Percentiles rank a stretch among this genome's conserved stretches.
Evolutionary conservation across 225 moss, liverwort and hornwort species (phyloP).

Genomic region (Antitrichia curtipendula): DNA sequence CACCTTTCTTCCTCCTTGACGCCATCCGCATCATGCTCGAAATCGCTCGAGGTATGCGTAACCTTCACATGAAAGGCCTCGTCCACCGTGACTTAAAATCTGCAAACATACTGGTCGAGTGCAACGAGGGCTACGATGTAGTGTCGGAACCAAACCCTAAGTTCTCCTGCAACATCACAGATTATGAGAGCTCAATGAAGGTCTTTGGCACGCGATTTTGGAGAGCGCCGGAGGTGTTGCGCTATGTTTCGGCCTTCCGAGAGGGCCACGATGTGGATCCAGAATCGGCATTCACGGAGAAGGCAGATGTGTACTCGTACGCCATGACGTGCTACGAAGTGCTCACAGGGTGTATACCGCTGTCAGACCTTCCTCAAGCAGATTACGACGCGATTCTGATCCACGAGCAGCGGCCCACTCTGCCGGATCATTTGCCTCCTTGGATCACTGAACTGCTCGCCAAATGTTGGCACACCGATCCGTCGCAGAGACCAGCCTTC

Average conservation of each 20-base stretch:
- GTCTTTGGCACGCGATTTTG: neutral
- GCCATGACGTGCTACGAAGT: constrained; percentile 9
- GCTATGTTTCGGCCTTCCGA: neutral
- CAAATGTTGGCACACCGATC: neutral
- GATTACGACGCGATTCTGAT: neutral
- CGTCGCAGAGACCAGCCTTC: neutral
- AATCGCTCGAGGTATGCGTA: neutral
- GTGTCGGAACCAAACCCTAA: neutral
- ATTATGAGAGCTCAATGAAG: neutral
- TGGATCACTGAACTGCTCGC: neutral
- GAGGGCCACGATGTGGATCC: neutral
- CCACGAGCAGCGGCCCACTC: neutral
- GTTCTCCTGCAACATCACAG: neutral
- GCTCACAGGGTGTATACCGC: neutral
- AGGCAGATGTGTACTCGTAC: neutral
- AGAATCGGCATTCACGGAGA: neutral
- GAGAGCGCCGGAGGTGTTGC: neutral
- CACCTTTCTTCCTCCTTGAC: neutral
- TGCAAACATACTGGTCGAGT: neutral
- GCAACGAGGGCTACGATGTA: neutral
- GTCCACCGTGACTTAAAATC: neutral
- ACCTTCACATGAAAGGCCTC: neutral
- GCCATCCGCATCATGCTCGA: neutral
- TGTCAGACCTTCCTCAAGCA: neutral
- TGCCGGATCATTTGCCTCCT: neutral